Percentiles rank a stretch among this genome's conserved stretches.
Conservation (phyloP, 176 grass and related monocot species). For the Carex kokanica region DNA sequence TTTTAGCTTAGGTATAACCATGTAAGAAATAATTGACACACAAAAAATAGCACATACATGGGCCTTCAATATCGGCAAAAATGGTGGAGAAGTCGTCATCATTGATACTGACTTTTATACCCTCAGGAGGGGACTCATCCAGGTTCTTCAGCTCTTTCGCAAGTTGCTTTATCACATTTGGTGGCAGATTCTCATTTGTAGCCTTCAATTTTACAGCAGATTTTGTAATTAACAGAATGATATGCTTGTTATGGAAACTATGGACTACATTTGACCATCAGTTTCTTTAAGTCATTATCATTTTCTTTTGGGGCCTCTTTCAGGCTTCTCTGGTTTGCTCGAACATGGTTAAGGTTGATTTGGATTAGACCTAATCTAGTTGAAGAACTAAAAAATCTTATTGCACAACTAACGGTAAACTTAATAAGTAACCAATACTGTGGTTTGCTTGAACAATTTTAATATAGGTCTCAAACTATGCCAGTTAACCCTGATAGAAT, state of each 20-base stretch:
- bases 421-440: not conserved
- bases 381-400: not conserved
- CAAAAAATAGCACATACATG: conserved; percentile 38
- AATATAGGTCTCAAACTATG: not conserved
- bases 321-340: not conserved
- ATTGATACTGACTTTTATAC: conserved; percentile 90
- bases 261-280: not conserved
- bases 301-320: not conserved
- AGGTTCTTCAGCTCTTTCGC: conserved; percentile 99
- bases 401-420: not conserved
- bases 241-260: not conserved
- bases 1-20: not conserved
- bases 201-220: conserved; percentile 43
- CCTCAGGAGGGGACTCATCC: conserved; percentile 83
- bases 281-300: not conserved
- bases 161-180: conserved; percentile 88
- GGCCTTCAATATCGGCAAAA: conserved; percentile 91
- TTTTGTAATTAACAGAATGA: not conserved
- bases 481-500: not conserved
- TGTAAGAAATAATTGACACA: not conserved
- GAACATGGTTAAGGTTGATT: not conserved
- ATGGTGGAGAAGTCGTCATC: conserved; percentile 95
- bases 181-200: conserved; percentile 89
- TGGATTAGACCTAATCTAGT: not conserved
- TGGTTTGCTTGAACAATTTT: not conserved